These are phyloP conservation scores for Spirogloea muscicola DNA, from an alignment of 139 green algal genomes.

Conservation along the genomic window DNA sequence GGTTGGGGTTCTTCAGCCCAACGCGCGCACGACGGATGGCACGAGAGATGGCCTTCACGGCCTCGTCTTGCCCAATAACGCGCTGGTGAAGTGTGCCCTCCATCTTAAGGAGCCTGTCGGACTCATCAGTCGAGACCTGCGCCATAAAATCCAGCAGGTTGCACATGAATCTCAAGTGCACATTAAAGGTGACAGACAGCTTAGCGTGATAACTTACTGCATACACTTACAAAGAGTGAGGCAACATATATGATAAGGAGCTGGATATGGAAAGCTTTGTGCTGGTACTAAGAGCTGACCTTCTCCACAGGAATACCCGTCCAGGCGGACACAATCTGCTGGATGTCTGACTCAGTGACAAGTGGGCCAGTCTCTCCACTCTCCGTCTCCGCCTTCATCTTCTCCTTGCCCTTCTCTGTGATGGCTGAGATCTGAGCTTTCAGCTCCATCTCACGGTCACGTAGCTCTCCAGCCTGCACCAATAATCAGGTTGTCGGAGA, in stretches of 20 bases:
- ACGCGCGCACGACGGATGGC: constrained; percentile 93
- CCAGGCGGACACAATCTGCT: constrained; percentile 88
- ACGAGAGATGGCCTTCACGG: constrained; percentile 67
- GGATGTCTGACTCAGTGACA: constrained; percentile 91
- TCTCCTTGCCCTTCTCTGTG: constrained; percentile 59
- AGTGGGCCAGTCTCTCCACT: constrained; percentile 63
- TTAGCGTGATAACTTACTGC: too few species aligned
- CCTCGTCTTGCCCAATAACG: constrained; percentile 96
- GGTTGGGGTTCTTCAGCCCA: constrained; percentile 97
- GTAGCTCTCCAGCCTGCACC: constrained; percentile 74
- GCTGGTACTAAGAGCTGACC: too few species aligned
- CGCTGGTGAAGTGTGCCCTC: constrained; percentile 92
- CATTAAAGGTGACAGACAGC: too few species aligned
- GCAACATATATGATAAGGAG: too few species aligned
- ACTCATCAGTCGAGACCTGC: constrained; percentile 81
- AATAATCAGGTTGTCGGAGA: too few species aligned
- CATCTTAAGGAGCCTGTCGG: constrained; percentile 95
- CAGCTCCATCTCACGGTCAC: constrained; percentile 96
- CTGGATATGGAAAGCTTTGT: too few species aligned
- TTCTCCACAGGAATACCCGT: constrained; percentile 83
- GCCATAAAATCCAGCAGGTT: too few species aligned
- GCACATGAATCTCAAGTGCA: too few species aligned
- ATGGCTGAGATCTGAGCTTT: constrained; percentile 90
- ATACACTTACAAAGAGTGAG: too few species aligned
- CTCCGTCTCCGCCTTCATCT: constrained; percentile 72